phyloP scores from a whole-genome alignment of 2,329 filamentous ascomycete genomes.

The Xylogone sp. region DNA sequence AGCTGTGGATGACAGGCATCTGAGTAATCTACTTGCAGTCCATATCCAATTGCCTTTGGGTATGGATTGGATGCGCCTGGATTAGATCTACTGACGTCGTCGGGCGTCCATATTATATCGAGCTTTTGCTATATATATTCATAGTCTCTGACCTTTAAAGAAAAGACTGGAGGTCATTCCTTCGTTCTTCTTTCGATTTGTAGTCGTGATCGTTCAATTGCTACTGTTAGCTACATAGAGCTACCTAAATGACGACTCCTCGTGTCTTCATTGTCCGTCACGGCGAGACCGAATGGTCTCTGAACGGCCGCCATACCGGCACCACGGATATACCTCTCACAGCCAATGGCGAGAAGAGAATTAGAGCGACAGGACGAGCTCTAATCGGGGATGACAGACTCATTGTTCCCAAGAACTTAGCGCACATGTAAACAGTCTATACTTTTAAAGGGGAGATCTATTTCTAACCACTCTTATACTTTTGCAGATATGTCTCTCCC shows the following conservation, averaged over 20 bases:
- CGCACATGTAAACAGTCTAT: slow-evolving; percentile 69
- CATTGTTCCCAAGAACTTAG: slow-evolving; percentile 77
- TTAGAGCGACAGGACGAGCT: slow-evolving; percentile 74
- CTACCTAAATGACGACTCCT: slow-evolving; percentile 45
- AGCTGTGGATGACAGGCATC: background rate
- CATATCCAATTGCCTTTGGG: background rate
- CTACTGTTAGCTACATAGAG: background rate
- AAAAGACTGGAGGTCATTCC: background rate
- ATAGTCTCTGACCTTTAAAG: background rate
- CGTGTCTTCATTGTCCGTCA: slow-evolving; percentile 82
- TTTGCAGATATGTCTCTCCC: slow-evolving; percentile 75
- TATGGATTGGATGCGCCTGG: background rate
- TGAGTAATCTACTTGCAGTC: background rate
- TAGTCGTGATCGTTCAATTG: background rate
- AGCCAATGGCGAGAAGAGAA: slow-evolving; percentile 71
- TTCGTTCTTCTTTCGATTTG: background rate
- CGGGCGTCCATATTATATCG: background rate
- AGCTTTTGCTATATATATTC: background rate
- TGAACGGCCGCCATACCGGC: slow-evolving; percentile 81
- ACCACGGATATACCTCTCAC: slow-evolving; percentile 84
- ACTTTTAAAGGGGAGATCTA: too few relatives aligned
- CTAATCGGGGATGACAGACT: slow-evolving; percentile 80
- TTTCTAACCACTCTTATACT: background rate
- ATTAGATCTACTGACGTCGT: background rate
- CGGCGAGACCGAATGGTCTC: slow-evolving; percentile 93